Percentiles rank a stretch among this genome's conserved stretches.
These are phyloP conservation scores for Neurospora tetrasperma DNA, from an alignment of 495 filamentous ascomycete genomes.

Conservation along the genomic window DNA sequence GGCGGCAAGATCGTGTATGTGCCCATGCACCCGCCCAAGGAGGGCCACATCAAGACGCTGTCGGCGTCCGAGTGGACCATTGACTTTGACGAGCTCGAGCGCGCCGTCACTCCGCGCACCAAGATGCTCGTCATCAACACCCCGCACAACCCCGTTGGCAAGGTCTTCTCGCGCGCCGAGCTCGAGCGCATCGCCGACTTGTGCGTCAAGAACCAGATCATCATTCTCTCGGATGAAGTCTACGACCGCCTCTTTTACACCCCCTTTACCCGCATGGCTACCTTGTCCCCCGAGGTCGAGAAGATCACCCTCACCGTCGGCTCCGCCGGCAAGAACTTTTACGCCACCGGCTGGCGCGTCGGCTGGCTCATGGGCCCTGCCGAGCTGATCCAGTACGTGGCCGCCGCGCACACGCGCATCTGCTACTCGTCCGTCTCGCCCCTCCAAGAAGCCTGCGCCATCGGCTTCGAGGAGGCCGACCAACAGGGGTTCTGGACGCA, in stretches of 20 bases:
- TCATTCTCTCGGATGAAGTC: slow-evolving; percentile 92
- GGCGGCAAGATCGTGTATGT: slow-evolving; percentile 92
- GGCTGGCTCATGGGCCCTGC: slow-evolving; percentile 85
- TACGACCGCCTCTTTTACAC: slow-evolving; percentile 94
- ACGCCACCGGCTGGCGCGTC: slow-evolving; percentile 93
- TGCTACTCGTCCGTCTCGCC: slow-evolving; percentile 92
- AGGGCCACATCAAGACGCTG: slow-evolving; percentile 67
- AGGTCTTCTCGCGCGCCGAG: slow-evolving; percentile 78
- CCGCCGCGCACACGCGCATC: slow-evolving; percentile 87
- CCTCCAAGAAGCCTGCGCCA: slow-evolving; percentile 90
- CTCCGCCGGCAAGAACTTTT: slow-evolving; percentile 95
- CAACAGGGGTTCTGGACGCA: slow-evolving; percentile 80
- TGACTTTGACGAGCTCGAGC: slow-evolving; percentile 73
- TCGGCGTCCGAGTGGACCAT: slow-evolving; percentile 83
- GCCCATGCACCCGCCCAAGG: slow-evolving; percentile 79
- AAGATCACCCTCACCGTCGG: slow-evolving; percentile 86
- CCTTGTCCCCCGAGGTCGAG: slow-evolving; percentile 77
- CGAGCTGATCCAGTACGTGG: slow-evolving; percentile 83
- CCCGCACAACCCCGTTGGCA: slow-evolving; percentile 88
- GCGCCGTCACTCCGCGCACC: slow-evolving; percentile 72
- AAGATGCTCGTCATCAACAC: slow-evolving; percentile 89
- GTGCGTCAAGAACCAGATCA: slow-evolving; percentile 87
- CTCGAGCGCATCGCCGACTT: slow-evolving; percentile 78
- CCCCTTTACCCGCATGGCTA: slow-evolving; percentile 86
- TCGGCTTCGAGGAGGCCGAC: slow-evolving; percentile 88